Base-by-base conservation (phyloP, 1,284 basidiomycete genomes). In the Fistulinella cinereoalba region DNA sequence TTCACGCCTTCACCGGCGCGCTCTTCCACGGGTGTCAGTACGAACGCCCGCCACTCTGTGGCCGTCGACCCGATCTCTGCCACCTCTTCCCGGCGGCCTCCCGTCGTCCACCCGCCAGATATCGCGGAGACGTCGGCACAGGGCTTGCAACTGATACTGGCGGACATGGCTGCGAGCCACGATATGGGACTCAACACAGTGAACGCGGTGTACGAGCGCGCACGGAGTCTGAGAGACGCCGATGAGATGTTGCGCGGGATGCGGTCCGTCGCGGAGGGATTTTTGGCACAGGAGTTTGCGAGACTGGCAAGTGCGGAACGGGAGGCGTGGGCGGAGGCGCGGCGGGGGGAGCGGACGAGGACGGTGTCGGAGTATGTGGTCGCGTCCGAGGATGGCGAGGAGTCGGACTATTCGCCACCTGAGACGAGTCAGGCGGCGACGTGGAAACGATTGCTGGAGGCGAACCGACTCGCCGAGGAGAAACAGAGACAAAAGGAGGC, bases 401-500 rank as follows among this genome's bases (percentile, higher is more conserved):
- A 38, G 6, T 55, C 53, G 0, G 64, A 65, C 23, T 65, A 66
- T 49, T 50, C 38, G n/a, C 65, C 62, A 2, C 62, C 62, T 2
- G 52, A 59, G 50, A 65, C 56, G 25, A 65, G 58, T 33, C 56
- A 51, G 34, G 62, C 62, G 15, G 60, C 65, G 16, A 34, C 49
- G 39, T 66, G 62, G 54, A 68, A 54, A 22, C 53, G 50, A 13
- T 48, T 47, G 33, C 34, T 34, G 37, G n/a, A n/a, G n/a, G n/a
- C n/a, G n/a, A n/a, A n/a, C n/a, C n/a, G n/a, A n/a, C n/a, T n/a
- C n/a, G n/a, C n/a, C n/a, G n/a, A n/a, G n/a, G n/a, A n/a, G n/a
- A n/a, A n/a, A n/a, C n/a, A n/a, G n/a, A n/a, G n/a, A n/a, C n/a
- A n/a, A n/a, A n/a, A n/a, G n/a, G n/a, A n/a, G 15, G 29, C 11